Evolutionary conservation across 352 stramenopile genomes (phyloP), one percentile per base, ranked within the genome.

Genomic region (Sclerospora graminicola): DNA sequence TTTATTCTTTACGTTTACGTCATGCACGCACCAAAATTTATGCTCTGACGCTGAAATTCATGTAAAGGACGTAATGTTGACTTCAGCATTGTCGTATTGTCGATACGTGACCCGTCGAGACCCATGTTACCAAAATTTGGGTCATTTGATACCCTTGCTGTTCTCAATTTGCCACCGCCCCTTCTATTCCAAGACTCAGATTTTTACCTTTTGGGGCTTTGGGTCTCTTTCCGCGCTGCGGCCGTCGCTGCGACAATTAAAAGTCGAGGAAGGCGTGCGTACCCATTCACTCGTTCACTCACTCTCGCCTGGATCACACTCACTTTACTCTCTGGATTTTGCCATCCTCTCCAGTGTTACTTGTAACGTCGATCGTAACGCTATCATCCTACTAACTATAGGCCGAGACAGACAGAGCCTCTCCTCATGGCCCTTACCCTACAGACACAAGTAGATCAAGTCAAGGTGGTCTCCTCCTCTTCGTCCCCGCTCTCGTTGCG

Each of bases 341-440:
- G 13, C 29, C 6, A 19, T 7, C 21, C 8, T 13, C 8, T 38
- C 16, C 8, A 27, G 11, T 28, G 20, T 8, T 2, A 10, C 5
- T 15, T 7, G 15, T 38, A 57, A 44, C 26, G 30, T 31, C 43
- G 36, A 26, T 18, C 10, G 30, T 19, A 18, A 35, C 30, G 13
- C 8, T 30, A 16, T 29, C 21, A 26, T 26, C 21, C 21, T 29
- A 38, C 35, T 18, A 41, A 41, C 45, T 45, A 11, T 36, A 26
- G 15, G 34, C 33, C 21, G 16, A 3, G 16, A 7, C 4, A 26
- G 18, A 35, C 30, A 10, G 0, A 8, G 19, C 20, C 13, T 18
- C 41, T 53, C 14, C 42, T 51, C 39, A 68, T 68, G 58, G 54
- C 45, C 32, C 14, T 54, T 20, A 65, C 54, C 21, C 63, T 63